phyloP scores from a whole-genome alignment of 257 asterid genomes.

The Plantago ovata region DNA sequence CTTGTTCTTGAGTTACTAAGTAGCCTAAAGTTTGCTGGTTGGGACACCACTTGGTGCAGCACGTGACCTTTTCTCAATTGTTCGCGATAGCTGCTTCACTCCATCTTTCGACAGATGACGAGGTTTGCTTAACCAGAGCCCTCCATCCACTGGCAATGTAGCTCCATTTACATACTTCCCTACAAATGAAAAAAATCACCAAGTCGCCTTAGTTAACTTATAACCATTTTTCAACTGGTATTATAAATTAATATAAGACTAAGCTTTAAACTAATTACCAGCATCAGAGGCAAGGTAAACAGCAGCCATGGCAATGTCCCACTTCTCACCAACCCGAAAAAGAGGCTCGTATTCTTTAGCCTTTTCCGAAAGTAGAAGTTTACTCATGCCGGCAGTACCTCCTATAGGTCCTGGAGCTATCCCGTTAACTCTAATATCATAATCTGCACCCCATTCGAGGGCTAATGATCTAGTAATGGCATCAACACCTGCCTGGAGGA shows the following conservation, averaged over 20 bases:
- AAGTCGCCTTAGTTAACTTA: not conserved
- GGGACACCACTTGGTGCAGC: conserved; percentile 60
- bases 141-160: conserved; percentile 66
- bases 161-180: conserved; percentile 77
- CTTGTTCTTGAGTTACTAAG: too few relatives aligned
- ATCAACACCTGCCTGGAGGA: conserved; percentile 77
- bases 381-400: conserved; percentile 70
- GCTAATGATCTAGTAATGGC: conserved; percentile 78
- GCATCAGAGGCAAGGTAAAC: conserved; percentile 81
- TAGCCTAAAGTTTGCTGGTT: conserved; percentile 65
- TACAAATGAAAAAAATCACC: conserved; percentile 23
- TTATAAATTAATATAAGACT: not conserved
- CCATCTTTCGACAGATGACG: conserved; percentile 60
- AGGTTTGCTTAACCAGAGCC: conserved; percentile 73
- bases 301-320: conserved; percentile 96
- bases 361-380: conserved; percentile 66
- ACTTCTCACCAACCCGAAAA: conserved; percentile 72
- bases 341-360: conserved; percentile 54
- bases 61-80: conserved; percentile 68
- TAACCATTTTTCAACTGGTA: too few relatives aligned
- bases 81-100: conserved; percentile 58
- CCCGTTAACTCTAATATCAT: conserved; percentile 79
- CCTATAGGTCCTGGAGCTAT: conserved; percentile 91
- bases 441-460: conserved; percentile 88
- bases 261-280: conserved; percentile 39